Conservation (phyloP, 495 filamentous ascomycete genomes). For the Aspergillus sparsus region DNA sequence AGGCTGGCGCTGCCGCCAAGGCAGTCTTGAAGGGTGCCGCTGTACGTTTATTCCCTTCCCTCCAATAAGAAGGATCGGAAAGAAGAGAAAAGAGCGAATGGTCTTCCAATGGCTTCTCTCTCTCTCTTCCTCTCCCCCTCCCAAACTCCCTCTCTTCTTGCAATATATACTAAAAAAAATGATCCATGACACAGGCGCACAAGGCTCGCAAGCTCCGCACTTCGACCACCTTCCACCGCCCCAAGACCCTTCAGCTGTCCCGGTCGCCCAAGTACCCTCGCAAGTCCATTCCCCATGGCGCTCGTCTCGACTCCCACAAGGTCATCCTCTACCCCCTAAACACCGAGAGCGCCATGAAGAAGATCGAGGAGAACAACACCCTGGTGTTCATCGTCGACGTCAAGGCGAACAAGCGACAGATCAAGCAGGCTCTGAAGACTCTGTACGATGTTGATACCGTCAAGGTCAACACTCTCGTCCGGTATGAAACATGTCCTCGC, state of each 20-base stretch:
- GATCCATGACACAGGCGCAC: constrained; percentile 60
- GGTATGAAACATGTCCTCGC: constrained; percentile 55
- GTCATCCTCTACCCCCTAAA: constrained; percentile 84
- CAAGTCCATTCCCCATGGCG: constrained; percentile 85
- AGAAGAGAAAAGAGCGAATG: no score
- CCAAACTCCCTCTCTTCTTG: constrained; percentile 4
- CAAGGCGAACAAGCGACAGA: constrained; percentile 99
- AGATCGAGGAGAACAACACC: constrained; percentile 99
- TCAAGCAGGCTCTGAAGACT: constrained; percentile 98
- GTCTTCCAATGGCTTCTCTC: no score
- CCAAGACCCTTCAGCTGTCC: constrained; percentile 88
- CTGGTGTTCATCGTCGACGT: constrained; percentile 97
- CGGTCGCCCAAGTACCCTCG: constrained; percentile 95
- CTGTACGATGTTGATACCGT: constrained; percentile 96
- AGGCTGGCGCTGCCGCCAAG: constrained; percentile 91
- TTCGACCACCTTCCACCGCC: constrained; percentile 95
- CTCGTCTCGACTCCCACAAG: constrained; percentile 92
- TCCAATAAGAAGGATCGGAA: background rate
- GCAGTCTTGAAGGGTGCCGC: constrained; percentile 87
- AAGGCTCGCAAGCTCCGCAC: constrained; percentile 90
- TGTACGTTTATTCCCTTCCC: constrained; percentile 32
- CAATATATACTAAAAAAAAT: constrained; percentile 17
- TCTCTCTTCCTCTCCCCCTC: background rate
- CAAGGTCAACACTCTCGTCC: constrained; percentile 99
- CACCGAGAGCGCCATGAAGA: constrained; percentile 99